Percentiles rank a stretch among this genome's conserved stretches.
Evolutionary conservation across 176 grass and related monocot genomes (phyloP).

Genomic region (Avena atlantica): DNA sequence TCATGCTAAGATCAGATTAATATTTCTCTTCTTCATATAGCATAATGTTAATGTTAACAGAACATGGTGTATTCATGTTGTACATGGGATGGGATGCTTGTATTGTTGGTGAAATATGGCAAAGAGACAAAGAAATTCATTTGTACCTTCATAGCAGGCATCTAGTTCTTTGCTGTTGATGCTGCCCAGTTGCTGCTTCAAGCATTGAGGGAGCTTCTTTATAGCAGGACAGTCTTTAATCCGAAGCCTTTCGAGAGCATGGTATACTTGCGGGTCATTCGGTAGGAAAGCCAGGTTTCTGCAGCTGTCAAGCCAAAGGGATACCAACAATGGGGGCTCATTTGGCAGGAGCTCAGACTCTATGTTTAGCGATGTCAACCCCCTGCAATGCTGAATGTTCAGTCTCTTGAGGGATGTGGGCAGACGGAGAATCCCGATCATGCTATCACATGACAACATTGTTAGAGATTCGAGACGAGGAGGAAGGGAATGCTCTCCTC

Average conservation of each 20-base stretch:
- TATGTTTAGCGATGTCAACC: too few species aligned
- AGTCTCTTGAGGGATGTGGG: too few species aligned
- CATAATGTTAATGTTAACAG: neutral
- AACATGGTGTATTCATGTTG: neutral
- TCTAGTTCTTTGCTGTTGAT: neutral
- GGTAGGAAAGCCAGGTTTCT: too few species aligned
- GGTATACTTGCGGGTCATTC: too few species aligned
- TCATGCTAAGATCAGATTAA: neutral
- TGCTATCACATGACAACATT: neutral
- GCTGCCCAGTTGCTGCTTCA: neutral
- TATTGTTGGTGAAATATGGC: neutral
- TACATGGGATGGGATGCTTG: neutral
- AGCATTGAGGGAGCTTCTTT: constrained; percentile 2
- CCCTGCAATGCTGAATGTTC: too few species aligned
- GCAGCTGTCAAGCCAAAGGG: too few species aligned
- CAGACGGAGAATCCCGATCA: too few species aligned
- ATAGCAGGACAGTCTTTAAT: neutral
- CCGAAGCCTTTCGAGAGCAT: neutral
- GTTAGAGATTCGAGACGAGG: neutral
- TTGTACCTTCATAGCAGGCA: neutral
- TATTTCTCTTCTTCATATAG: neutral
- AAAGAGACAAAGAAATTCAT: neutral
- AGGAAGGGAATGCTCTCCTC: neutral
- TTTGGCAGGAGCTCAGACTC: too few species aligned
- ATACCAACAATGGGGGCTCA: too few species aligned